Percentiles rank a stretch among this genome's conserved stretches.
Evolutionary conservation across 2,329 filamentous ascomycete genomes (phyloP).

Genomic region (Clonostachys solani): DNA sequence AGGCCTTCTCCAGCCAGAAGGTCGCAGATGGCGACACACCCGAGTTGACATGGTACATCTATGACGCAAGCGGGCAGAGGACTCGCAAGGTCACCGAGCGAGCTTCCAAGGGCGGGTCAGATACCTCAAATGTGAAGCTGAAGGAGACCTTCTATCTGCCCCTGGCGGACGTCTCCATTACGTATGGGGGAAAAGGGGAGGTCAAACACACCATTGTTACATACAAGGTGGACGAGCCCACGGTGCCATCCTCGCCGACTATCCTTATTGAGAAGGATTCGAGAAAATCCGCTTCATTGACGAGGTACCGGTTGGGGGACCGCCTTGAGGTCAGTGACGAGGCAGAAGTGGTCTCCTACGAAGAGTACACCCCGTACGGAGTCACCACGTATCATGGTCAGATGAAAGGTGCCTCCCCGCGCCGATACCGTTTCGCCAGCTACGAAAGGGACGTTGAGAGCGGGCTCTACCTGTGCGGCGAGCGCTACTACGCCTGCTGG

Average conservation of each 20-base stretch:
- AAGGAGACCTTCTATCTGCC: conserved; percentile 5
- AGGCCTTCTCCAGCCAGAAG: not conserved
- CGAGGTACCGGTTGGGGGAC: too few relatives aligned
- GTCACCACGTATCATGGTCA: conserved; percentile 10
- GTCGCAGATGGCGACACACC: not conserved
- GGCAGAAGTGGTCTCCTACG: conserved; percentile 16
- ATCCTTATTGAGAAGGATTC: too few relatives aligned
- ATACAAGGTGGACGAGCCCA: too few relatives aligned
- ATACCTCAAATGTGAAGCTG: not conserved
- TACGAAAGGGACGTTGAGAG: conserved; percentile 15
- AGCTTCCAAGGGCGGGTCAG: not conserved
- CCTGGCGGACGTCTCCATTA: too few relatives aligned
- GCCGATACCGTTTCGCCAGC: conserved; percentile 14
- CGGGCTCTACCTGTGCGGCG: conserved; percentile 15
- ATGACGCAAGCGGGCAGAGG: conserved; percentile 2
- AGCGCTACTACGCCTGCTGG: conserved; percentile 16
- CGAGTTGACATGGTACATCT: conserved; percentile 8
- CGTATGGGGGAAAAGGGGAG: too few relatives aligned
- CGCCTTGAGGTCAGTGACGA: conserved; percentile 16
- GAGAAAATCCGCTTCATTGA: too few relatives aligned
- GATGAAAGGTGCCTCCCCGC: conserved; percentile 4
- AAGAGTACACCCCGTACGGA: conserved; percentile 23
- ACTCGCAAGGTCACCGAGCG: conserved; percentile 6
- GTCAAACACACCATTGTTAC: too few relatives aligned
- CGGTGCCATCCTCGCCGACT: too few relatives aligned